Conservation (phyloP, 2,329 filamentous ascomycete species). For the Curvularia sp. region DNA sequence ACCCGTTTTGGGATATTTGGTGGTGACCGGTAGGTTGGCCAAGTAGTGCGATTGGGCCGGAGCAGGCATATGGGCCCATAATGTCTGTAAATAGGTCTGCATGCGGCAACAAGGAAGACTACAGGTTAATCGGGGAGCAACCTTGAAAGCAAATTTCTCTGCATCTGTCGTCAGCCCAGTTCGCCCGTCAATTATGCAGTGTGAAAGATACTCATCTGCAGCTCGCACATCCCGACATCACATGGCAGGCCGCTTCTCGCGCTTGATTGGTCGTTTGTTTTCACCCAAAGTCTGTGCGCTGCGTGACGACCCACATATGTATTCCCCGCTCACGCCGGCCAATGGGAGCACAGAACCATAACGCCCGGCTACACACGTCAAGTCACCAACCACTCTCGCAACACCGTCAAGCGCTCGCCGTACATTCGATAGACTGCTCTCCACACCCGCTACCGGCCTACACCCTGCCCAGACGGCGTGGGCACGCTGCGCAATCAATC, state of each 20-base stretch:
- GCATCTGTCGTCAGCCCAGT: constrained; percentile 28
- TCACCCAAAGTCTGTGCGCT: constrained; percentile 34
- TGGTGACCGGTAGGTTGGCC: constrained; percentile 29
- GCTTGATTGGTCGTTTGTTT: constrained; percentile 42
- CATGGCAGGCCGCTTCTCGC: constrained; percentile 26
- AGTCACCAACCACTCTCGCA: constrained; percentile 43
- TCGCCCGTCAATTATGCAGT: constrained; percentile 35
- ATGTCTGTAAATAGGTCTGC: constrained; percentile 45
- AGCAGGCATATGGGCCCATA: constrained; percentile 19
- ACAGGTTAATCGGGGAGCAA: constrained; percentile 20
- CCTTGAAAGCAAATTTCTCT: constrained; percentile 26
- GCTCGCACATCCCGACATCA: constrained; percentile 35
- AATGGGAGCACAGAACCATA: constrained; percentile 31
- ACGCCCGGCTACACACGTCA: constrained; percentile 38
- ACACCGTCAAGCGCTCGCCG: constrained; percentile 46
- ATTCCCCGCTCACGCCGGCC: constrained; percentile 34
- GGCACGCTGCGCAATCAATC: constrained; percentile 45
- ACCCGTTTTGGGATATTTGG: constrained; percentile 42
- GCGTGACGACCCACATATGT: constrained; percentile 25
- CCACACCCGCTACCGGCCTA: constrained; percentile 37
- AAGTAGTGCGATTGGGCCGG: constrained; percentile 29
- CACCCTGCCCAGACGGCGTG: constrained; percentile 42
- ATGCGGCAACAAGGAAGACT: constrained; percentile 36
- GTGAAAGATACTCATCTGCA: constrained; percentile 44
- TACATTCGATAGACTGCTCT: constrained; percentile 47